Conservation (phyloP, 2,329 filamentous ascomycete genomes). For the Aureobasidium zeae region DNA sequence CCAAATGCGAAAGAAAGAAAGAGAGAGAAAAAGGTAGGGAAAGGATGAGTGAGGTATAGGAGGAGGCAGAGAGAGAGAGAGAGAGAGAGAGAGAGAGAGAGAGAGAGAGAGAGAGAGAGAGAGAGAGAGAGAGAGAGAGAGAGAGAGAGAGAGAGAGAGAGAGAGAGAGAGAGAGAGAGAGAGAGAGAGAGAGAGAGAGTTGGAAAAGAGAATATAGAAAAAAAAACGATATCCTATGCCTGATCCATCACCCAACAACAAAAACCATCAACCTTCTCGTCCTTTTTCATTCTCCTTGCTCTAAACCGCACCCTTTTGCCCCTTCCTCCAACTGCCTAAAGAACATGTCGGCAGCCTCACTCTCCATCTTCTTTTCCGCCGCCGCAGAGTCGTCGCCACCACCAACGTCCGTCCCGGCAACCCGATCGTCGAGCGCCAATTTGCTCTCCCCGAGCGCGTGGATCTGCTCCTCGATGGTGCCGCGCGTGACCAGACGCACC, state of each 20-base stretch:
- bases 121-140: background rate
- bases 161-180: background rate
- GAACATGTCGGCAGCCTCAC: conserved; percentile 32
- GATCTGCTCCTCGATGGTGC: conserved; percentile 88
- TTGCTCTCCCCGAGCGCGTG: conserved; percentile 87
- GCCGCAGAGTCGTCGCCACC: conserved; percentile 37
- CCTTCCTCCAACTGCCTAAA: conserved; percentile 20
- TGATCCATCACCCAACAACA: too few species aligned
- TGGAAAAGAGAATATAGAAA: too few species aligned
- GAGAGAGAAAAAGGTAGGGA: too few species aligned
- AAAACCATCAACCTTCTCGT: too few species aligned
- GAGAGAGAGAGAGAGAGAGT: background rate
- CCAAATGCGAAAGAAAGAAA: too few species aligned
- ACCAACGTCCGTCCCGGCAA: too few species aligned
- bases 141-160: background rate
- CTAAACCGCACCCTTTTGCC: too few species aligned
- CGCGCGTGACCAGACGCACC: conserved; percentile 67
- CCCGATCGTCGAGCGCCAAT: conserved; percentile 72
- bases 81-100: background rate
- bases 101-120: too few species aligned
- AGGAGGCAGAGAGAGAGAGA: too few species aligned
- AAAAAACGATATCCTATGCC: too few species aligned
- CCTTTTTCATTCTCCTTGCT: conserved; percentile 14
- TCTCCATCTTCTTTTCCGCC: conserved; percentile 38
- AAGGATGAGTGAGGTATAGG: too few species aligned